Evolutionary conservation across 768 basidiomycete species (phyloP), one percentile per base, ranked within the genome.

Genomic region (Lentinus brumalis): DNA sequence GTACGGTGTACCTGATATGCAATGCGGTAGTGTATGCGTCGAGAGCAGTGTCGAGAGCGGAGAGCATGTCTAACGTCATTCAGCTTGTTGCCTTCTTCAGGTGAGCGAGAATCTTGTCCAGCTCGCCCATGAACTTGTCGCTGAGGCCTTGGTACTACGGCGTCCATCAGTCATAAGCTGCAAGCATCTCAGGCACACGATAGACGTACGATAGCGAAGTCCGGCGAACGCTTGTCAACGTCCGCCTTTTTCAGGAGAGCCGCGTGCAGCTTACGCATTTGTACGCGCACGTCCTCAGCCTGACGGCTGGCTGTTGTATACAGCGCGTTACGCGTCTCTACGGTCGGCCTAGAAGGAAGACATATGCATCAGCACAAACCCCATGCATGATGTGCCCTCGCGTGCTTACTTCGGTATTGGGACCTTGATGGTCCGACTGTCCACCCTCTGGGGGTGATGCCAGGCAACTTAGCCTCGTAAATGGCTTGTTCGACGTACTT

Each of bases 401-500:
- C 6, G 26, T 14, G 39, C 41, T 67, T 79, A 92, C 92, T 86
- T 92, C 45, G 92, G 89, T 71, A 94, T 85, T 0, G 91, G 88
- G 60, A 94, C 83, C 63, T 83, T 89, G 64, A 94, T 81, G 2
- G 92, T 94, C 45, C 86, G 82, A 32, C 69, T 75, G 67, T 94
- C 92, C 44, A 83, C 75, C 57, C 80, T 80, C 65, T 94, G 92
- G 4, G 92, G 0, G 86, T 79, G 10, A 91, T 80, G 31, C 86
- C 81, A 9, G 89, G 86, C 40, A 93, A 76, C 63, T 89, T 88
- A 4, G 89, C 86, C n/a, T 84, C 81, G 66, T 92, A 91, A 6
- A 94, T 75, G 0, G 83, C 91, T 65, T 84, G 81, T 71, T 94
- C 91, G 42, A 92, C 85, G 41, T 79, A 77, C 76, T 92, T 93